phyloP scores from a whole-genome alignment of 208 protist genomes.

The Trypanosomatidae sp. region DNA sequence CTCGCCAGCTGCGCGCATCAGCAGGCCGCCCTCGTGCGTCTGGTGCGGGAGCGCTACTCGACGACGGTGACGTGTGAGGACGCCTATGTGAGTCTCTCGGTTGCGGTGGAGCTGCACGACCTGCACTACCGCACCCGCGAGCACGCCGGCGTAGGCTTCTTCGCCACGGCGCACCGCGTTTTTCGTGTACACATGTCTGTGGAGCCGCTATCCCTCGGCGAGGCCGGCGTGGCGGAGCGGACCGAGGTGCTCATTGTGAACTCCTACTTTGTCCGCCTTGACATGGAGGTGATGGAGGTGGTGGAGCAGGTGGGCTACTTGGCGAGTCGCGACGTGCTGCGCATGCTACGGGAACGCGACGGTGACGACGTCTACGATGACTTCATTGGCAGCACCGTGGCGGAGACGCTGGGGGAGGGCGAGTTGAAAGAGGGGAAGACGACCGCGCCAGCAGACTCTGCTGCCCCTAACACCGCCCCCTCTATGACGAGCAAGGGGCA shows the following conservation, averaged over 20 bases:
- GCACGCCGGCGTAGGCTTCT: conserved; percentile 39
- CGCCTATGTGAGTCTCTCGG: conserved; percentile 46
- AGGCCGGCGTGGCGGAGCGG: conserved; percentile 9
- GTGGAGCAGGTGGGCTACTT: conserved; percentile 70
- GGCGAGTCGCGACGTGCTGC: conserved; percentile 49
- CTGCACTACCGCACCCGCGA: conserved; percentile 26
- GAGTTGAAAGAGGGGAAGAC: neutral
- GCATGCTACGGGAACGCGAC: conserved; percentile 46
- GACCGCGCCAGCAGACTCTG: neutral
- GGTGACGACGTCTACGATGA: conserved; percentile 20
- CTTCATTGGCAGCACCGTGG: conserved; percentile 10
- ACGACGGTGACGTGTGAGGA: conserved; percentile 42
- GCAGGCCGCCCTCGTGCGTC: conserved; percentile 15
- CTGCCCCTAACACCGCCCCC: no score
- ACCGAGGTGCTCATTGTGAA: conserved; percentile 53
- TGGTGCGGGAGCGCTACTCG: conserved; percentile 30
- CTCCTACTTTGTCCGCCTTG: conserved; percentile 62
- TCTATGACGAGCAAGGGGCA: no score
- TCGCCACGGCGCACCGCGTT: conserved; percentile 49
- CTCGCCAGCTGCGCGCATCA: conserved; percentile 23
- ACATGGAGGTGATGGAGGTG: conserved; percentile 50
- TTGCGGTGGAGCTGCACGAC: conserved; percentile 56
- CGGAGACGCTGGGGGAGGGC: conserved; percentile 9
- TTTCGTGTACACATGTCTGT: conserved; percentile 50
- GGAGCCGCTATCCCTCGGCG: conserved; percentile 11